Base-by-base conservation (phyloP, 73 alveolate genomes). In the Urostyla sp. region DNA sequence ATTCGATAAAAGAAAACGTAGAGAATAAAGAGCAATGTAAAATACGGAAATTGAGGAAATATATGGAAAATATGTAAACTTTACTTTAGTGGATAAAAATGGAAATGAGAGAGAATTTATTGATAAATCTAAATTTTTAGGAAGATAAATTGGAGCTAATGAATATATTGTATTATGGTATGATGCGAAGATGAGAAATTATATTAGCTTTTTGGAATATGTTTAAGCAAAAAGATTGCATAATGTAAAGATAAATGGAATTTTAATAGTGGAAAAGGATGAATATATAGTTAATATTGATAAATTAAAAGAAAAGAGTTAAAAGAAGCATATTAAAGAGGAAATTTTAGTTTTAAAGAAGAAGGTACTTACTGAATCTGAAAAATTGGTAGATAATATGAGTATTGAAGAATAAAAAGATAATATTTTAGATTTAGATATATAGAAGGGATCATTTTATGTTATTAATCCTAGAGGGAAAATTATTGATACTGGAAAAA, bases 161-260 rank as follows among this genome's bases (percentile, higher is more conserved):
- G 38, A 4, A 34, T 83, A 67, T 50, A 52, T 36, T 20, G 32
- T 83, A 16, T 36, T 83, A 38, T 83, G 92, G 92, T 73, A 73
- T 44, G 92, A 83, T 56, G 74, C 92, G 11, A 72, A 36, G 50
- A 72, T 83, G 92, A 57, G 58, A 32, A 83, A 83, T 32, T 83
- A 83, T 45, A 28, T 83, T n/a, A 54, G 16, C 26, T 49, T 83
- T 20, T 3, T 83, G 35, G 83, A 56, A 4, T 45, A 26, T 26
- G 30, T 83, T 37, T 76, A 60, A 0, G 57, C 35, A 13, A 83
- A 73, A 55, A 74, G 56, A n/a, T 32, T 83, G 40, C 67, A 73
- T 8, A 20, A 45, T 4, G 75, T 27, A 32, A 7, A 67, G 20
- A 28, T 83, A 27, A 8, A 10, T 10, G 66, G 80, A 30, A n/a